phyloP scores from a whole-genome alignment of 257 asterid species.

The Gynochthodes officinalis region DNA sequence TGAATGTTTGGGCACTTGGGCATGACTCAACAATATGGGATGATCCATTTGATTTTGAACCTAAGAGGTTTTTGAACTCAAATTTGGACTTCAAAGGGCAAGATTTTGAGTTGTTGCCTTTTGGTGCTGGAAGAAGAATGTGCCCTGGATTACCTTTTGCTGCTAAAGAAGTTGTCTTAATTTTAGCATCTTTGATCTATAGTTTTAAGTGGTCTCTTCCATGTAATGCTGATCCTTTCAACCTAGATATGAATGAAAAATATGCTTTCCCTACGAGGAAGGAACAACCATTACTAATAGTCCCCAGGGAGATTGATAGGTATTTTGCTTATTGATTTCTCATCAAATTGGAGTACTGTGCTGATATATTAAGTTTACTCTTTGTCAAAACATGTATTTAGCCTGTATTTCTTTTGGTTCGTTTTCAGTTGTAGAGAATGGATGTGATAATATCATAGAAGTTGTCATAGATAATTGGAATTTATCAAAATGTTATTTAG shows the following conservation, averaged over 20 bases:
- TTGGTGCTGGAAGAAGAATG: conserved; percentile 45
- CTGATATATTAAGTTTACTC: too few species aligned
- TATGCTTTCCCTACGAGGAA: conserved; percentile 40
- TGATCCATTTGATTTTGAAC: conserved; percentile 26
- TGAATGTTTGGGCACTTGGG: conserved; percentile 43
- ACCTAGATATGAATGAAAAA: conserved; percentile 34
- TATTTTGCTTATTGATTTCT: background rate
- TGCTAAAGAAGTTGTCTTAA: conserved; percentile 19
- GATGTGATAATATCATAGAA: too few species aligned
- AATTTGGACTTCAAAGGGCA: conserved; percentile 28
- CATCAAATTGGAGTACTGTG: background rate
- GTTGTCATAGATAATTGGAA: too few species aligned
- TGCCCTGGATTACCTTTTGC: conserved; percentile 41
- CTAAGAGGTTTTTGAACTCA: conserved; percentile 35
- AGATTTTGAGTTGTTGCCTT: conserved; percentile 33
- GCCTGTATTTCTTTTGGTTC: background rate
- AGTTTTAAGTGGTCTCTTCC: conserved; percentile 32
- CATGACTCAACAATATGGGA: conserved; percentile 29
- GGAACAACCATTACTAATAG: conserved; percentile 33
- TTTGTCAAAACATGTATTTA: too few species aligned
- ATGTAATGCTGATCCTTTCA: conserved; percentile 9
- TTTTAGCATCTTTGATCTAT: conserved; percentile 31
- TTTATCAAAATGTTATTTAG: too few species aligned
- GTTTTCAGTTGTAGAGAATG: too few species aligned
- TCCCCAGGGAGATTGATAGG: conserved; percentile 17